A percentile compares a stretch with the other conserved stretches of the same genome.
phyloP scores from a whole-genome alignment of 2,329 filamentous ascomycete genomes.

The Furcasterigmium sp. region DNA sequence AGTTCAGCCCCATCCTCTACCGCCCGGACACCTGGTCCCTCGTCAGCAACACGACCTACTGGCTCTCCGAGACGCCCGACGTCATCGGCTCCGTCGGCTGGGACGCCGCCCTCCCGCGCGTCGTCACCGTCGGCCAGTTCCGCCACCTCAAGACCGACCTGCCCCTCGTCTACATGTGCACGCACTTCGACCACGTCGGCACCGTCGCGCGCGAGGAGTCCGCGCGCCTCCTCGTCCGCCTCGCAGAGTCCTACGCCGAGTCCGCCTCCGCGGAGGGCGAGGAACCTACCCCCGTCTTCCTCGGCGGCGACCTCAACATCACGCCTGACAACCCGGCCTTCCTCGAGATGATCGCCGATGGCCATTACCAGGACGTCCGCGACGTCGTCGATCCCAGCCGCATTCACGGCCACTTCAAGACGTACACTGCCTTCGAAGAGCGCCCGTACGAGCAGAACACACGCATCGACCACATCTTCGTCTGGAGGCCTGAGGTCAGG shows the following conservation, averaged over 20 bases:
- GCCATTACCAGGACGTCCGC: constrained; percentile 17
- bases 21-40: constrained; percentile 46
- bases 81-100: constrained; percentile 53
- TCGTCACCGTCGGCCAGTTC: constrained; percentile 43
- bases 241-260: constrained; percentile 20
- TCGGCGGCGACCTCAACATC: constrained; percentile 26
- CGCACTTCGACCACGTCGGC: constrained; percentile 48
- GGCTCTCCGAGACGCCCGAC: constrained; percentile 56
- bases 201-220: constrained; percentile 30
- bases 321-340: constrained; percentile 19
- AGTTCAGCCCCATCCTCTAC: constrained; percentile 67
- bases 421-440: constrained; percentile 22
- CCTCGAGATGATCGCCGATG: constrained; percentile 15
- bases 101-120: constrained; percentile 37
- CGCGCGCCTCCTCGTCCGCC: constrained; percentile 30
- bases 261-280: not conserved
- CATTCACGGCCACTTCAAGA: constrained; percentile 19
- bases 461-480: constrained; percentile 24
- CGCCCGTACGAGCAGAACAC: constrained; percentile 7
- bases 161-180: constrained; percentile 40
- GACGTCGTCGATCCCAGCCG: constrained; percentile 15
- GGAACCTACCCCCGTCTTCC: constrained; percentile 19
- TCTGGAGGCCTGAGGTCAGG: constrained; percentile 13
- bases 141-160: constrained; percentile 29
- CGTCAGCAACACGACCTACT: constrained; percentile 47